Percentiles rank a stretch among this genome's conserved stretches.
phyloP scores from a whole-genome alignment of 257 asterid species.

The Craterostigma plantagineum region DNA sequence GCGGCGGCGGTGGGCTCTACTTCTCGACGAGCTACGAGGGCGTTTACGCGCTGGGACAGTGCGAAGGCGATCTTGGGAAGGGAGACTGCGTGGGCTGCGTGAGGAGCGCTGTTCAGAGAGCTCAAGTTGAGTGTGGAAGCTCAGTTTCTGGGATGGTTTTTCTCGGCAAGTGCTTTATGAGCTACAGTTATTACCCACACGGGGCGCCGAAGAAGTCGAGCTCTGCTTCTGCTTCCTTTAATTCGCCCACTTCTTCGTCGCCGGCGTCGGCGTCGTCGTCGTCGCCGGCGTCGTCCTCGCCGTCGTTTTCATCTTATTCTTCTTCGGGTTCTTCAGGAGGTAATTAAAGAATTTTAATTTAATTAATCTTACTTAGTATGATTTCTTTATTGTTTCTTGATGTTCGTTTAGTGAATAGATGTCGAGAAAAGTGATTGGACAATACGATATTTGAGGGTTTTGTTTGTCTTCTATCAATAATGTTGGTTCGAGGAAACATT shows the following conservation, averaged over 20 bases:
- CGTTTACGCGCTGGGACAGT: slow-evolving; percentile 75
- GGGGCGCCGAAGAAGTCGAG: slow-evolving; percentile 51
- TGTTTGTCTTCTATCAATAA: no score
- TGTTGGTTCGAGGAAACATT: no score
- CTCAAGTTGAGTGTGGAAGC: slow-evolving; percentile 97
- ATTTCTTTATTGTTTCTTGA: no score
- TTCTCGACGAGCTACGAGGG: slow-evolving; percentile 41
- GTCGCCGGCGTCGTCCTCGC: no score
- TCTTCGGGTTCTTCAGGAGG: no score
- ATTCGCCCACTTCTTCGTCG: slow-evolving; percentile 28
- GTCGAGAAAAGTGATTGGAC: no score
- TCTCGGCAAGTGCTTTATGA: slow-evolving; percentile 71
- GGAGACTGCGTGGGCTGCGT: slow-evolving; percentile 83
- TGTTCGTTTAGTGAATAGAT: no score
- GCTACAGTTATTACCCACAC: slow-evolving; percentile 43
- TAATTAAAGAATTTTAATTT: no score
- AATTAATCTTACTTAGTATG: no score
- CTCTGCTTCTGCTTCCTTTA: no score
- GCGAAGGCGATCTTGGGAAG: slow-evolving; percentile 81
- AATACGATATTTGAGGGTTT: no score
- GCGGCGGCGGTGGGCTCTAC: slow-evolving; percentile 17
- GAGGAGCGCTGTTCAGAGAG: slow-evolving; percentile 75
- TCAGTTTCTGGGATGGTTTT: slow-evolving; percentile 71
- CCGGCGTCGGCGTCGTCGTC: slow-evolving; percentile 26
- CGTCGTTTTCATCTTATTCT: no score